A percentile compares a stretch with the other conserved stretches of the same genome.
These are phyloP conservation scores for Eucalyptus cladocalyx DNA, from an alignment of 345 rosid genomes.

Conservation along the genomic window DNA sequence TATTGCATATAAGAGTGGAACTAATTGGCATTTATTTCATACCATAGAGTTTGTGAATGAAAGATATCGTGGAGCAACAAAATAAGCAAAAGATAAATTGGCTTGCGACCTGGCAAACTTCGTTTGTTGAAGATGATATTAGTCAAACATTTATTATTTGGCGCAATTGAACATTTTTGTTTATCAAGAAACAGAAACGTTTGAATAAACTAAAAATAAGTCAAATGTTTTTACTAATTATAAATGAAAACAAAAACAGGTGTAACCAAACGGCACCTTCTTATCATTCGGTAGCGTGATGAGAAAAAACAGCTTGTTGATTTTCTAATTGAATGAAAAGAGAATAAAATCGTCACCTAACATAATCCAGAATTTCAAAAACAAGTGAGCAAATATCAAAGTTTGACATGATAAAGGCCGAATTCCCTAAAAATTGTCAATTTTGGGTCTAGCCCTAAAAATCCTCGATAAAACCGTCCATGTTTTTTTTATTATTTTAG, in stretches of 20 bases:
- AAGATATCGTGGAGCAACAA: background rate
- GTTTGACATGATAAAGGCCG: background rate
- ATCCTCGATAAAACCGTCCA: no score
- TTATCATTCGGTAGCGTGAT: background rate
- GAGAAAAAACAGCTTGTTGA: background rate
- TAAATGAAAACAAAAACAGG: background rate
- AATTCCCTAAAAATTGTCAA: no score
- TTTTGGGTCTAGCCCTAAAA: no score
- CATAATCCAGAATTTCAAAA: background rate
- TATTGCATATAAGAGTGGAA: background rate
- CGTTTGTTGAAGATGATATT: background rate
- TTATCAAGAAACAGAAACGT: background rate
- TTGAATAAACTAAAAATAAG: background rate
- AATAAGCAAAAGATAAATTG: background rate
- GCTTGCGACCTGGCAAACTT: background rate
- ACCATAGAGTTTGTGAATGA: background rate
- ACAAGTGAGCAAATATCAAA: background rate
- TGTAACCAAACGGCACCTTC: background rate
- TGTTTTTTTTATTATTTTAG: background rate
- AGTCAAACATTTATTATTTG: background rate
- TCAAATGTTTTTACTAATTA: background rate
- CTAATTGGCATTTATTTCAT: background rate
- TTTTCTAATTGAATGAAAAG: background rate
- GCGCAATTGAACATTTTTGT: background rate
- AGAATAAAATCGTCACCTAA: background rate